A percentile compares a stretch with the other conserved stretches of the same genome.
Evolutionary conservation across 2,329 filamentous ascomycete genomes (phyloP).

Genomic region (Aaosphaeria arxii): DNA sequence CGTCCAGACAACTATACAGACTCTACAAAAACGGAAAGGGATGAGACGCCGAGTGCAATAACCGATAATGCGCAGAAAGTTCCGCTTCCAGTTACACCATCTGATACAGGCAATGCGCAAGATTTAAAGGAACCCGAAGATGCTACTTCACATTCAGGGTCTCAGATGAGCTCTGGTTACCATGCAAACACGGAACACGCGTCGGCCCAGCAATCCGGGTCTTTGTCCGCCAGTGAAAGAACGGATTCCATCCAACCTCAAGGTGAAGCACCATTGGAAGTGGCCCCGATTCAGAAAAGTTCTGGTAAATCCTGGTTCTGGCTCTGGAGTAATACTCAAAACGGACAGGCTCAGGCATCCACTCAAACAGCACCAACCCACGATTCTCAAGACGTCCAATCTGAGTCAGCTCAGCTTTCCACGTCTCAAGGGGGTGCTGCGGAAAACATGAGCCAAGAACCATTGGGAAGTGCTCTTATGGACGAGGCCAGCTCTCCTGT

Average conservation of each 20-base stretch:
- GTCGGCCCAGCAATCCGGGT: no score
- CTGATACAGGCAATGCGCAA: conserved; percentile 30
- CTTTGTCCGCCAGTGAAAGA: no score
- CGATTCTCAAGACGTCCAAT: not conserved
- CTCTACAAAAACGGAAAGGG: conserved; percentile 26
- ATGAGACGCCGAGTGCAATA: conserved; percentile 13
- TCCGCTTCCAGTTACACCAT: conserved; percentile 38
- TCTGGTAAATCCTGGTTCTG: conserved; percentile 47
- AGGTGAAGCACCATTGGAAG: no score
- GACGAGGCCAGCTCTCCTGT: no score
- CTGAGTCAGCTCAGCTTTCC: no score
- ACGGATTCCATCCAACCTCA: no score
- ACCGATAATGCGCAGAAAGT: conserved; percentile 39
- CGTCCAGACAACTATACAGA: conserved; percentile 47
- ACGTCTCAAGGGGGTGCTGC: no score
- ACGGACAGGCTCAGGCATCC: conserved; percentile 23
- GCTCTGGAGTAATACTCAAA: conserved; percentile 48
- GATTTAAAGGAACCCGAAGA: conserved; percentile 21
- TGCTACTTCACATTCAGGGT: not conserved
- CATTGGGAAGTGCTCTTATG: no score
- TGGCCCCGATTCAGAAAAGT: not conserved
- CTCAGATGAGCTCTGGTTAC: no score
- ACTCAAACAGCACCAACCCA: not conserved
- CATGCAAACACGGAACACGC: no score
- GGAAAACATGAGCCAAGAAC: no score